A percentile compares a stretch with the other conserved stretches of the same genome.
phyloP scores from a whole-genome alignment of 2,329 filamentous ascomycete species.

The Pseudogymnoascus destructans region DNA sequence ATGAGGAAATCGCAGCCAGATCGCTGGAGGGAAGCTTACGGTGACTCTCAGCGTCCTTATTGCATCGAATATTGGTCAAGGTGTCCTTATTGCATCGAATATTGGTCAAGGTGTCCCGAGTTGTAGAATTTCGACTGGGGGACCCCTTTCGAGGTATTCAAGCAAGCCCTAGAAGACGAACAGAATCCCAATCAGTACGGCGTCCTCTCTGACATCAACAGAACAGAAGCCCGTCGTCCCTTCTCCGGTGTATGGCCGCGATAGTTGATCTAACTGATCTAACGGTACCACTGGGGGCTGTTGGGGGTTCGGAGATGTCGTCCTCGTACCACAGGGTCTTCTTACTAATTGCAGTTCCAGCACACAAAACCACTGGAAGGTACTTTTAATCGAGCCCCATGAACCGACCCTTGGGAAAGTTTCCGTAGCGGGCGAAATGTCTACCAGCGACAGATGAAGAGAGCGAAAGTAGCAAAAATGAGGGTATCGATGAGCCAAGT shows the following conservation, averaged over 20 bases:
- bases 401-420: background rate
- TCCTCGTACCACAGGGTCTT: constrained; percentile 4
- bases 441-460: background rate
- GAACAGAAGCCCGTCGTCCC: background rate
- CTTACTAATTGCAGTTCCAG: constrained; percentile 3
- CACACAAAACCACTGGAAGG: background rate
- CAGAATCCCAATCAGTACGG: background rate
- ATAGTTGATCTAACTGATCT: background rate
- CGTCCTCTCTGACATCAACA: background rate
- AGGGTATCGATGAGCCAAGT: background rate
- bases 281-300: background rate
- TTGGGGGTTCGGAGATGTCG: background rate
- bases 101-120: background rate
- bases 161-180: constrained; percentile 4
- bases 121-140: background rate
- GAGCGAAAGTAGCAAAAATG: background rate
- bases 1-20: constrained; percentile 1
- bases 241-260: background rate
- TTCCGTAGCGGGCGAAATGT: background rate
- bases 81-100: constrained; percentile 9
- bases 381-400: constrained; percentile 7
- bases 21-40: constrained; percentile 4
- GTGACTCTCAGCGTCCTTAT: background rate
- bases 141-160: background rate
- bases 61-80: constrained; percentile 3